A percentile compares a stretch with the other conserved stretches of the same genome.
Conservation (phyloP, 2,329 filamentous ascomycete species). For the Apiospora koreana region DNA sequence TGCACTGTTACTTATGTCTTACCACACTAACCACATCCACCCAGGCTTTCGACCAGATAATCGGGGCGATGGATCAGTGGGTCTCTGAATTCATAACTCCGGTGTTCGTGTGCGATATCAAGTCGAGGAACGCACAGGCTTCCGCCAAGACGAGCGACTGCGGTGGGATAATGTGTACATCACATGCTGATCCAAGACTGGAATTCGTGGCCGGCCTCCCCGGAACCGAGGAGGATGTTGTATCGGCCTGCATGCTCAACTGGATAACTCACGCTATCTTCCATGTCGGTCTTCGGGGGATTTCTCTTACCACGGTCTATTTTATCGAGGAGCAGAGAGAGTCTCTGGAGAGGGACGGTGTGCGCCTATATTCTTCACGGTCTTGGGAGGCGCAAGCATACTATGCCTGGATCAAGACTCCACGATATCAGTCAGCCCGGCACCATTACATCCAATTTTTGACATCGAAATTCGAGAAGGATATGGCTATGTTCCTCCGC, state of each 20-base stretch:
- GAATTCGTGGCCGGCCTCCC: neutral
- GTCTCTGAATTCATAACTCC: neutral
- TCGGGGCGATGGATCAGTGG: neutral
- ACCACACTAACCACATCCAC: neutral
- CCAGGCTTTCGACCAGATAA: neutral
- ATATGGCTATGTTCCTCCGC: neutral
- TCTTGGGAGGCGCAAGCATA: neutral
- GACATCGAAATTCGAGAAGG: neutral
- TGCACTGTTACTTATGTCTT: neutral
- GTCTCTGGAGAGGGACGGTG: accelerated
- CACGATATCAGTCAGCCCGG: neutral
- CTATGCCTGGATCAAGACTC: neutral
- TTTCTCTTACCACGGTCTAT: accelerated
- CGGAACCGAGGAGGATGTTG: neutral
- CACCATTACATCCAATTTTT: neutral
- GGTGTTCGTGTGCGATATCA: neutral
- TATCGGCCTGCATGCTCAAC: neutral
- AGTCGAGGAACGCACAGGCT: neutral
- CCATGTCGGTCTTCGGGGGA: neutral
- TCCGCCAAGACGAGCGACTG: neutral
- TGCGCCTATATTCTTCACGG: neutral
- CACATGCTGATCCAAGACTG: neutral
- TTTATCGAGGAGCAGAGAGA: neutral
- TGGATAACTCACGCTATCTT: neutral
- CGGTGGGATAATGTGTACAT: neutral